Conservation (phyloP, 2,329 filamentous ascomycete species). For the Canariomyces notabilis region DNA sequence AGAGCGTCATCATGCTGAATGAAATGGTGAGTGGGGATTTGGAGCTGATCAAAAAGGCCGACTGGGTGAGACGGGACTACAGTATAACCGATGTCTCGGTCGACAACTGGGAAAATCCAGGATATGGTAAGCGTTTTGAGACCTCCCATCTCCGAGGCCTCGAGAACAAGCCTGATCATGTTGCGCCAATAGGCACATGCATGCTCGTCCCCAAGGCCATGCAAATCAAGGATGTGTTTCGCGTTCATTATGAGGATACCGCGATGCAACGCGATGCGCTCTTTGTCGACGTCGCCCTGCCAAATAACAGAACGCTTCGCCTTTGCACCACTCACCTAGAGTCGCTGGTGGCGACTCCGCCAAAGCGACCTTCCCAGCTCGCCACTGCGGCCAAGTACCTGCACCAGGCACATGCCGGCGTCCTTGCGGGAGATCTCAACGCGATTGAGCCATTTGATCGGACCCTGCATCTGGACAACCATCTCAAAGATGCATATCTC, state of each 20-base stretch:
- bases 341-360: slow-evolving; percentile 44
- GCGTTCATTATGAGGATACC: slow-evolving; percentile 45
- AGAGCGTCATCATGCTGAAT: slow-evolving; percentile 45
- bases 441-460: slow-evolving; percentile 52
- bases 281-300: slow-evolving; percentile 45
- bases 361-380: slow-evolving; percentile 46
- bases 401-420: slow-evolving; percentile 35
- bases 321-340: slow-evolving; percentile 56
- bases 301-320: slow-evolving; percentile 33
- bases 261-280: slow-evolving; percentile 49
- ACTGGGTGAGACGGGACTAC: slow-evolving; percentile 46
- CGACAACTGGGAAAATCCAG: slow-evolving; percentile 38
- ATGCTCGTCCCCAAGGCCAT: slow-evolving; percentile 47
- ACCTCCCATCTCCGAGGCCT: not conserved
- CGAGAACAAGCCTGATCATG: not conserved
- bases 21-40: slow-evolving; percentile 47
- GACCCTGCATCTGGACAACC: slow-evolving; percentile 42
- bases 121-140: slow-evolving; percentile 32
- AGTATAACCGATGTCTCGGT: slow-evolving; percentile 41
- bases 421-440: slow-evolving; percentile 54
- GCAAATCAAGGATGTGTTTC: slow-evolving; percentile 40
- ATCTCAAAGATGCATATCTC: slow-evolving; percentile 48
- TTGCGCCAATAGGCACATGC: slow-evolving; percentile 38
- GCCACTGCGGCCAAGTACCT: slow-evolving; percentile 40
- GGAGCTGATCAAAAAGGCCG: slow-evolving; percentile 35